Evolutionary conservation across 345 rosid species (phyloP).

Genomic region (Boechera stricta): DNA sequence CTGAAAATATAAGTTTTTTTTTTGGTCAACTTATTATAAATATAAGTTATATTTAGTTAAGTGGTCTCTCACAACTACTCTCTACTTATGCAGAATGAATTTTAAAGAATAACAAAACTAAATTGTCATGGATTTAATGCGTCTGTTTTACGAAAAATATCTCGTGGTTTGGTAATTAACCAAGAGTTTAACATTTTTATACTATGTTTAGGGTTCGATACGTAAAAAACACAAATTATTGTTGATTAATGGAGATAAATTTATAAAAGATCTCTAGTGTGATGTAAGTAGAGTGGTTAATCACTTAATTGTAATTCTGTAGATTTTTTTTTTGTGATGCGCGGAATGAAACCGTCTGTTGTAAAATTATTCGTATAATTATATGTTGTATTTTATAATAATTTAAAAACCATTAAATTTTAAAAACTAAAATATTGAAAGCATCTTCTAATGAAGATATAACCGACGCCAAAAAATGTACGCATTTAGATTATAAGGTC

Average conservation of each 20-base stretch:
- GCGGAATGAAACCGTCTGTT: no score
- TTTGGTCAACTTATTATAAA: no score
- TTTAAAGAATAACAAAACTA: neutral
- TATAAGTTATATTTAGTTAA: no score
- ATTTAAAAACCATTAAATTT: neutral
- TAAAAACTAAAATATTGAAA: neutral
- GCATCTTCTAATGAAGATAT: neutral
- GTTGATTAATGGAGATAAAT: neutral
- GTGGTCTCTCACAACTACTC: neutral
- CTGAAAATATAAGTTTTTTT: neutral
- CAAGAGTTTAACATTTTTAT: neutral
- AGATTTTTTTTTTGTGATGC: no score
- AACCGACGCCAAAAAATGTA: neutral
- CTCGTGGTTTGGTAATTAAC: neutral
- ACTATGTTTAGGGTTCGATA: neutral
- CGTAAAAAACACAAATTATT: neutral
- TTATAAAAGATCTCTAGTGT: neutral
- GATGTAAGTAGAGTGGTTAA: neutral
- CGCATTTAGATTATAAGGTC: neutral
- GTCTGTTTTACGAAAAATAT: neutral
- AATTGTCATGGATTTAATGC: neutral
- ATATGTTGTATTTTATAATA: no score
- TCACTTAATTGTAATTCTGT: no score
- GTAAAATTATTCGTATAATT: no score
- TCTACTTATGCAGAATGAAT: neutral